Evolutionary conservation across 306 rosid genomes (phyloP).

Genomic region (Dalbergia oliveri): DNA sequence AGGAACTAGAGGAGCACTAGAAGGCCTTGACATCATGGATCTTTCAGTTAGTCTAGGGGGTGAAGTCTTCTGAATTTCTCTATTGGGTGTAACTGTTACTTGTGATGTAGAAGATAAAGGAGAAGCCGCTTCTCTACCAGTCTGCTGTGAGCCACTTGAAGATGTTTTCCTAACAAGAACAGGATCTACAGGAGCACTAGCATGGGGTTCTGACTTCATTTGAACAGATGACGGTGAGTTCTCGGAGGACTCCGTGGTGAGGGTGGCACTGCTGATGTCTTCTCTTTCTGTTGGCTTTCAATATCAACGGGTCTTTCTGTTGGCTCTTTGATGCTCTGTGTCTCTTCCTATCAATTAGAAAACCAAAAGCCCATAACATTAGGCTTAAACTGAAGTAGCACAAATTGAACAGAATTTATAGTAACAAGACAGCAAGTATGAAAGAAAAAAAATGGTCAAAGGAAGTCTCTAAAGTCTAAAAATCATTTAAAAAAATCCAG

Average conservation of each 20-base stretch:
- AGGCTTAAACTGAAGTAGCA: constrained; percentile 24
- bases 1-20: constrained; percentile 88
- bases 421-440: background rate
- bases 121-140: constrained; percentile 57
- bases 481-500: background rate
- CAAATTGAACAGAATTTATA: background rate
- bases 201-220: constrained; percentile 54
- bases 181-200: constrained; percentile 52
- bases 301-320: constrained; percentile 64
- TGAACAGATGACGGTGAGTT: constrained; percentile 50
- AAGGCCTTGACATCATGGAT: constrained; percentile 81
- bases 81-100: constrained; percentile 52
- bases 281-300: constrained; percentile 68
- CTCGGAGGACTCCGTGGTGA: constrained; percentile 67
- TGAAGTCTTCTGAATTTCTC: constrained; percentile 67
- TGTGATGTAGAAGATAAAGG: constrained; percentile 55
- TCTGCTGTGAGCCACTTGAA: constrained; percentile 53
- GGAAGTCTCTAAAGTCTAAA: background rate
- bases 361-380: constrained; percentile 35
- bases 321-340: constrained; percentile 62
- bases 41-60: constrained; percentile 70
- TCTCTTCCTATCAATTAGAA: constrained; percentile 67
- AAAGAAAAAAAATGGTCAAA: background rate
- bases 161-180: constrained; percentile 61
- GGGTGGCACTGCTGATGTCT: constrained; percentile 64